Evolutionary conservation across 306 rosid species (phyloP).

Genomic region (Vigna angularis): DNA sequence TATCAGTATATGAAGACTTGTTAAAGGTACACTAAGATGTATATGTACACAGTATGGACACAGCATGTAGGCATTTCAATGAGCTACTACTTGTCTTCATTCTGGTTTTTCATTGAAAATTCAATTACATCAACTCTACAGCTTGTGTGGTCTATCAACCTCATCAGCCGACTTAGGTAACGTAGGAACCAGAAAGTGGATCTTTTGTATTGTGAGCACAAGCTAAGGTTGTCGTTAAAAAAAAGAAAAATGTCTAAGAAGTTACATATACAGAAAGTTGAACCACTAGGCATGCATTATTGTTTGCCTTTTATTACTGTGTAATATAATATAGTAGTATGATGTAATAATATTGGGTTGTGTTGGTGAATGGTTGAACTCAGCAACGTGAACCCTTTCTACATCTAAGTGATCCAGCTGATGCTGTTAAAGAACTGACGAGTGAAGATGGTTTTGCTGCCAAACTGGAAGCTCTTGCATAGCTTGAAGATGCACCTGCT

Average conservation of each 20-base stretch:
- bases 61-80: neutral
- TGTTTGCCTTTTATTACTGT: constrained; percentile 39
- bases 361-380: neutral
- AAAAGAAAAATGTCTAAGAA: constrained; percentile 26
- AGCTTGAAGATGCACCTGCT: constrained; percentile 75
- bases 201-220: constrained; percentile 35
- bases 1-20: too few relatives aligned
- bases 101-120: constrained; percentile 37
- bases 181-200: constrained; percentile 2
- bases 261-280: constrained; percentile 45
- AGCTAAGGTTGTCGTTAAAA: constrained; percentile 63
- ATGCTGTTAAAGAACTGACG: constrained; percentile 70
- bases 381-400: constrained; percentile 75
- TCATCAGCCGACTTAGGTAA: constrained; percentile 17
- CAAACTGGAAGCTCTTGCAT: constrained; percentile 84
- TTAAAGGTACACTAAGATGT: neutral
- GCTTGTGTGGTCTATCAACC: constrained; percentile 42
- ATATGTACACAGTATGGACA: neutral
- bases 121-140: constrained; percentile 44
- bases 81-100: constrained; percentile 22
- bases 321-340: constrained; percentile 22
- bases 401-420: constrained; percentile 76
- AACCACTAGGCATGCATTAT: constrained; percentile 32
- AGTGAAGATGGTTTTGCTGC: constrained; percentile 77
- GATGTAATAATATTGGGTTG: neutral